Percentiles rank a stretch among this genome's conserved stretches.
Evolutionary conservation across 345 rosid genomes (phyloP).

Genomic region (Acer saccharum): DNA sequence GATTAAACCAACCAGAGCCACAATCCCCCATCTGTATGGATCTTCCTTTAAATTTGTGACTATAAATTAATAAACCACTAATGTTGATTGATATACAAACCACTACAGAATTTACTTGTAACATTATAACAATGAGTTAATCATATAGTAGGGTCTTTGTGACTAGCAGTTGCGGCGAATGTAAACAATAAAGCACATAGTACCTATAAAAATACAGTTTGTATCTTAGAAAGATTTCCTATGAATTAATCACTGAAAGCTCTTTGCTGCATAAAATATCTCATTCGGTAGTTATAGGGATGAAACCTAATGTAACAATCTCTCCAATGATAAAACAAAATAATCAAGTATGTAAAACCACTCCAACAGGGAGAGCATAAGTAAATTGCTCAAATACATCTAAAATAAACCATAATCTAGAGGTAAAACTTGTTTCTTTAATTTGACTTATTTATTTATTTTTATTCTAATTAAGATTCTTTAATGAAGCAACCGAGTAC

Average conservation of each 20-base stretch:
- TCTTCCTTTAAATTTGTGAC: not conserved
- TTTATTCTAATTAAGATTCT: not conserved
- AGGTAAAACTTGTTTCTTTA: constrained; percentile 1
- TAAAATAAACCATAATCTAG: not conserved
- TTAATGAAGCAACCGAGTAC: constrained; percentile 5
- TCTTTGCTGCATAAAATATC: not conserved
- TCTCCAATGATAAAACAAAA: not conserved
- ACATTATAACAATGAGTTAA: not conserved
- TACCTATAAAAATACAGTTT: not conserved
- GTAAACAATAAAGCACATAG: not conserved
- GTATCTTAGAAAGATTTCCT: not conserved
- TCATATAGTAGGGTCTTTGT: not conserved
- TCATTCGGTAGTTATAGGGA: not conserved
- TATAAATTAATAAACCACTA: not conserved
- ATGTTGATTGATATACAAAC: not conserved
- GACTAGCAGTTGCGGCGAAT: no score
- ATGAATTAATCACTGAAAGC: not conserved
- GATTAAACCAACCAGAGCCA: not conserved
- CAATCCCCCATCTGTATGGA: not conserved
- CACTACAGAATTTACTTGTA: not conserved
- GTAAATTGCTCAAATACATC: not conserved
- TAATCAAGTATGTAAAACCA: not conserved
- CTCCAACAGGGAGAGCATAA: not conserved
- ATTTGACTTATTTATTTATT: not conserved
- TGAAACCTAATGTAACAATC: not conserved